A percentile compares a stretch with the other conserved stretches of the same genome.
phyloP scores from a whole-genome alignment of 1,284 basidiomycete genomes.

The Malassezia obtusa region DNA sequence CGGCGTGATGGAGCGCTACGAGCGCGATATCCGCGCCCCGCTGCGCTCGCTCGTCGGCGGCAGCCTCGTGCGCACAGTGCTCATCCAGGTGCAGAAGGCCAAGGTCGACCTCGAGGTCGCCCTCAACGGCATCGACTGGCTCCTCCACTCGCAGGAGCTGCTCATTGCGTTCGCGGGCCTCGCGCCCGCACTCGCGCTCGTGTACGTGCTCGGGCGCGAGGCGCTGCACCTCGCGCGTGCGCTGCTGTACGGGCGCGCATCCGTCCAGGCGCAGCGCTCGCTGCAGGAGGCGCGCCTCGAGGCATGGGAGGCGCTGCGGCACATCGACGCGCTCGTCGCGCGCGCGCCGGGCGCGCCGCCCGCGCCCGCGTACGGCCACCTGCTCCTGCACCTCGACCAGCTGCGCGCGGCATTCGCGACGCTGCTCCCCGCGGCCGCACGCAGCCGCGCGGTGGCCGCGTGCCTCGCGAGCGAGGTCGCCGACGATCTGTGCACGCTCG shows the following conservation, averaged over 20 bases:
- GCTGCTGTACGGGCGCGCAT: conserved; percentile 35
- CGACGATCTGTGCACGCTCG: conserved; percentile 73
- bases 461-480: conserved; percentile 66
- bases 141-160: conserved; percentile 86
- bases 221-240: conserved; percentile 49
- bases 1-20: conserved; percentile 75
- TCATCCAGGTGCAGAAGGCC: conserved; percentile 92
- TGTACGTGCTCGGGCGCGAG: conserved; percentile 55
- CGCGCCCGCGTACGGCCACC: conserved; percentile 57
- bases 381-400: conserved; percentile 63
- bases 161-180: conserved; percentile 96
- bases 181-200: conserved; percentile 72
- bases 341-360: not conserved
- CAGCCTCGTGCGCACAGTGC: conserved; percentile 69
- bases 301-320: conserved; percentile 21
- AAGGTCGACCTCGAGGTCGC: conserved; percentile 90
- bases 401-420: conserved; percentile 54
- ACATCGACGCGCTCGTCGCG: conserved; percentile 45
- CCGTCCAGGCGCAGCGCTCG: not conserved
- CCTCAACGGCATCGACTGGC: conserved; percentile 73
- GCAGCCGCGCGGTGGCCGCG: conserved; percentile 29
- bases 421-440: conserved; percentile 18
- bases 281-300: conserved; percentile 2
- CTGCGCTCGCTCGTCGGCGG: conserved; percentile 66
- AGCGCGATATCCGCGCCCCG: conserved; percentile 77